Base-by-base conservation (phyloP, 345 rosid genomes). In the Ricinus communis region DNA sequence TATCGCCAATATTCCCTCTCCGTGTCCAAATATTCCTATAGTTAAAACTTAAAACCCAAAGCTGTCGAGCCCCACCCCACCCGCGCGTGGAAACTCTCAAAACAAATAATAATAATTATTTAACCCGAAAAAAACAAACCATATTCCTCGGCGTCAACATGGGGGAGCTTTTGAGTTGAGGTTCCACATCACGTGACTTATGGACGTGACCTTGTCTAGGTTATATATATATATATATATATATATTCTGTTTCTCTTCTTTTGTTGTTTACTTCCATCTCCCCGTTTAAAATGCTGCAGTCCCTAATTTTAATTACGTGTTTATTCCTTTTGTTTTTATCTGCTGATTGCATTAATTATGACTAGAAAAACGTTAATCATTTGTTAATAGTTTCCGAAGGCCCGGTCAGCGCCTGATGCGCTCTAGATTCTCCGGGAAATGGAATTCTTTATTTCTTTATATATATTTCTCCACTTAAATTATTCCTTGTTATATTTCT, bases 381-480 rank as follows among this genome's bases (percentile, higher is more conserved):
- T 77, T 66, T 69, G 56, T 77, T 81, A 82, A 81, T 71, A 65
- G 65, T 78, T 83, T 85, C 41, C 72, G 80, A 84, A 81, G 84
- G 88, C 79, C 70, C 14, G 87, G 95, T 90, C 96, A 93, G 98
- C 91, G 77, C 86, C 96, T 88, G 88, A 87, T 91, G 88, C 98
- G 97, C 94, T 86, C 97, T 87, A 94, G 97, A 86, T 87, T 91
- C 93, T 80, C 87, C 79, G 96, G 91, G 85, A 90, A 88, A 64
- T 83, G 89, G 1, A 76, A 43, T 36, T 62, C 75, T 69, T 71
- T 59, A 54, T 51, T 64, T 59, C 24, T 69, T 27, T 76, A 46
- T 58, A 73, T 83, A 58, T 80, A 73, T 72, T 82, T 70, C 64
- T 68, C 61, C 28, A n/a, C n/a, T n/a, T n/a, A n/a, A n/a, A n/a